phyloP scores from a whole-genome alignment of 2,329 filamentous ascomycete species.

The Colletotrichum sp. region DNA sequence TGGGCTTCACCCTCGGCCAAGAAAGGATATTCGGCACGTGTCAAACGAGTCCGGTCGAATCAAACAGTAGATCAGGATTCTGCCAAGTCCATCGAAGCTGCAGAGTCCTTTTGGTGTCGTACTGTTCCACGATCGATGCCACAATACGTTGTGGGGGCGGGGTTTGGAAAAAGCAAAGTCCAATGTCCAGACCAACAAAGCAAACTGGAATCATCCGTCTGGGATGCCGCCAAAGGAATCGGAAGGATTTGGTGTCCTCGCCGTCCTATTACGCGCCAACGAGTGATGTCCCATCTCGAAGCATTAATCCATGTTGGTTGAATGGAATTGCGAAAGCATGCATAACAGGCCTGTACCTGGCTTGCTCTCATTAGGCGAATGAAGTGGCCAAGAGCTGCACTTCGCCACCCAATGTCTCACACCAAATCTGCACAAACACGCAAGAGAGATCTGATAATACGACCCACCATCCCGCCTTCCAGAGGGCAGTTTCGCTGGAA shows the following conservation, averaged over 20 bases:
- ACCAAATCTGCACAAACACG: slow-evolving; percentile 23
- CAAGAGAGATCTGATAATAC: not conserved
- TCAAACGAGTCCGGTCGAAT: not conserved
- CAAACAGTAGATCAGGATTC: not conserved
- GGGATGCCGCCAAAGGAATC: not conserved
- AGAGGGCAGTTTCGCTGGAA: not conserved
- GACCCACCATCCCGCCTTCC: not conserved
- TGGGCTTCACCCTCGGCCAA: not conserved
- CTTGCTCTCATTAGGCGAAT: not conserved
- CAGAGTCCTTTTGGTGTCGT: not conserved
- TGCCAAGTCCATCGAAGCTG: not conserved
- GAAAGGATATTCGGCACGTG: not conserved
- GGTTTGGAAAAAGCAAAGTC: not conserved
- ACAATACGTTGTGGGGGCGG: not conserved
- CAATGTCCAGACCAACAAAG: not conserved
- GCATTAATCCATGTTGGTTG: not conserved
- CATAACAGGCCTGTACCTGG: not conserved
- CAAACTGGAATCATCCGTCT: not conserved
- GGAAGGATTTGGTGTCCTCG: not conserved
- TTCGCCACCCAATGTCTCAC: not conserved
- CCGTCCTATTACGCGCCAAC: not conserved
- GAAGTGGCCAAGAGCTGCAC: slow-evolving; percentile 13
- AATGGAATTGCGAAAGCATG: not conserved
- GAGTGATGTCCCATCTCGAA: not conserved
- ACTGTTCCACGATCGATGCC: not conserved